Percentiles rank a stretch among this genome's conserved stretches.
Conservation (phyloP, 2,329 filamentous ascomycete genomes). For the Simplicillium sp. region DNA sequence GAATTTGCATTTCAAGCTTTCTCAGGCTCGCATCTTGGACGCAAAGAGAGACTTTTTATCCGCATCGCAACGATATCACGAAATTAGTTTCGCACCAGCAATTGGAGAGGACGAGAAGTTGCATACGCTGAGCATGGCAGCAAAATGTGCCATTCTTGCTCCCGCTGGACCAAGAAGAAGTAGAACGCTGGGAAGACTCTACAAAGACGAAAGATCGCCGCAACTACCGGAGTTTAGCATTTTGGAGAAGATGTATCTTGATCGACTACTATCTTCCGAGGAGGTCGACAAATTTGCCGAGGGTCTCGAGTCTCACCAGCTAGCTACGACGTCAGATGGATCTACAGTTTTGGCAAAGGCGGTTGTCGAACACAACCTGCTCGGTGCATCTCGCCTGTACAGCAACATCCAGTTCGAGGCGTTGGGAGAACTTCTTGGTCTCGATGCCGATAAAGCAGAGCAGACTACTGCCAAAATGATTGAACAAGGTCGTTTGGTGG, state of each 20-base stretch:
- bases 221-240: slow-evolving; percentile 76
- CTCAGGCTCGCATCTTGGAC: slow-evolving; percentile 87
- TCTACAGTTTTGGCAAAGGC: slow-evolving; percentile 88
- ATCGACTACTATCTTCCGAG: slow-evolving; percentile 68
- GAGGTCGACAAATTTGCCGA: slow-evolving; percentile 83
- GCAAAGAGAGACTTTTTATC: slow-evolving; percentile 83
- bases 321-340: slow-evolving; percentile 82
- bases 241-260: slow-evolving; percentile 94
- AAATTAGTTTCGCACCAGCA: slow-evolving; percentile 66
- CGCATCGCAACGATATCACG: slow-evolving; percentile 80
- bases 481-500: slow-evolving; percentile 80
- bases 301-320: slow-evolving; percentile 75
- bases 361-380: slow-evolving; percentile 90
- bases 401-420: slow-evolving; percentile 68
- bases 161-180: slow-evolving; percentile 82
- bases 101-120: slow-evolving; percentile 83
- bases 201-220: slow-evolving; percentile 81
- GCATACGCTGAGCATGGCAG: slow-evolving; percentile 74
- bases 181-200: slow-evolving; percentile 70
- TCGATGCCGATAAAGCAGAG: slow-evolving; percentile 75
- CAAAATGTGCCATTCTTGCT: slow-evolving; percentile 86
- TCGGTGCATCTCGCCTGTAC: slow-evolving; percentile 73
- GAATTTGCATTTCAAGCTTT: slow-evolving; percentile 78
- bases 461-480: slow-evolving; percentile 92
- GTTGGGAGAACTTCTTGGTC: slow-evolving; percentile 66